Evolutionary conservation across 345 rosid species (phyloP).

Genomic region (Tarenaya hassleriana): DNA sequence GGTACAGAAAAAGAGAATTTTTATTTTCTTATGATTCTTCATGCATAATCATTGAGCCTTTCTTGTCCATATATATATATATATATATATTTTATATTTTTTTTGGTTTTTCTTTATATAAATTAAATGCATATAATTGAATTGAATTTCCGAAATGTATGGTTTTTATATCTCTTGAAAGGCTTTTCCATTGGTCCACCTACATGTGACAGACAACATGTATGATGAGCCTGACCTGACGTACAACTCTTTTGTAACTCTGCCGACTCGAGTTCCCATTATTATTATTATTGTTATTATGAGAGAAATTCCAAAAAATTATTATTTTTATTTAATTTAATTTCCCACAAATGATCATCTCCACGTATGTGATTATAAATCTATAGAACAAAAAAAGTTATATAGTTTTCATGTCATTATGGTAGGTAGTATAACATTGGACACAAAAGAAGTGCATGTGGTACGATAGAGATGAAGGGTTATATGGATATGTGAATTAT

Average conservation of each 20-base stretch:
- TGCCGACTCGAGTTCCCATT: too few relatives aligned
- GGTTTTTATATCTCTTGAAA: conserved; percentile 7
- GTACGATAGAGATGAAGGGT: too few relatives aligned
- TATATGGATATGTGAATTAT: neutral
- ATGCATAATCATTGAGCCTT: conserved; percentile 18
- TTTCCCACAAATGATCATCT: too few relatives aligned
- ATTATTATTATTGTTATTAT: too few relatives aligned
- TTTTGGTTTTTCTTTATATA: neutral
- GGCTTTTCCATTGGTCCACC: conserved; percentile 29
- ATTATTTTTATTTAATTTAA: neutral
- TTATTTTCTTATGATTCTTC: neutral
- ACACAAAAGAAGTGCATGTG: too few relatives aligned
- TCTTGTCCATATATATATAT: conserved; percentile 14
- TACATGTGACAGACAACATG: conserved; percentile 28
- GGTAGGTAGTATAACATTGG: neutral
- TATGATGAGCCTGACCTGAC: neutral
- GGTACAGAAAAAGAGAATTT: conserved; percentile 1
- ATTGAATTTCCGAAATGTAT: neutral
- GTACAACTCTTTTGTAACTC: too few relatives aligned
- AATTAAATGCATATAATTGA: conserved; percentile 3
- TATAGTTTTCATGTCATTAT: neutral
- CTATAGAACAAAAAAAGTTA: too few relatives aligned
- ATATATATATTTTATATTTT: conserved; percentile 6
- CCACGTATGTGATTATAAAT: too few relatives aligned
- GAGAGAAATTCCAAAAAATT: neutral